Evolutionary conservation across 176 grass and related monocot species (phyloP), one percentile per base, ranked within the genome.

Genomic region (Cenchrus fungigraminus): DNA sequence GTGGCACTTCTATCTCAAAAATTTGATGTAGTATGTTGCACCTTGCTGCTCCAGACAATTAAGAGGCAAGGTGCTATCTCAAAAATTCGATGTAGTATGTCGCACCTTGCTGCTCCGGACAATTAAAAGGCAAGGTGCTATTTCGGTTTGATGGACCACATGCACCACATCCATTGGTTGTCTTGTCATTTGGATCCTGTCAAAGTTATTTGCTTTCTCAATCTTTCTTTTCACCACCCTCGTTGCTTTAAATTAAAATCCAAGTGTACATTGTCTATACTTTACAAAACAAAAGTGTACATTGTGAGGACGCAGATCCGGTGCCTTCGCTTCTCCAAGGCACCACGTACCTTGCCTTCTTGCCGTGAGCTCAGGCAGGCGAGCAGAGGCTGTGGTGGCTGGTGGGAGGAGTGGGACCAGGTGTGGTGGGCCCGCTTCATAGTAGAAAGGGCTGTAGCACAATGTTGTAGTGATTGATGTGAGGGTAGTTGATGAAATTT

Each of bases 61-160:
- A 25, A 25, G 22, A 25, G 22, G 22, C 22, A 25, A 25, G 22
- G 22, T 25, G 22, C 22, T 25, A 25, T 25, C 22, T 25, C 22
- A 25, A 25, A 25, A 25, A 25, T 25, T 25, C 22, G 22, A 25
- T 25, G 22, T 25, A 25, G 22, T 25, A 25, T 25, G 22, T 25
- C 22, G 22, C 22, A 25, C 22, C 22, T 25, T 25, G 22, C 22
- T 25, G 22, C 22, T 25, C 22, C 22, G 22, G 22, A 25, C 22
- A 25, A 25, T 25, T 25, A 25, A 25, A 25, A 25, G 47, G 88
- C 73, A 74, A 86, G 67, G 74, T 72, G 67, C 20, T 74, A 68
- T 84, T 90, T 87, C 80, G 80, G 75, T 87, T 79, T 70, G 71
- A 61, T 76, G 76, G 70, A 91, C 76, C 32, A 52, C 74, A 25